phyloP scores from a whole-genome alignment of 768 basidiomycete genomes.

The Russula emetica region DNA sequence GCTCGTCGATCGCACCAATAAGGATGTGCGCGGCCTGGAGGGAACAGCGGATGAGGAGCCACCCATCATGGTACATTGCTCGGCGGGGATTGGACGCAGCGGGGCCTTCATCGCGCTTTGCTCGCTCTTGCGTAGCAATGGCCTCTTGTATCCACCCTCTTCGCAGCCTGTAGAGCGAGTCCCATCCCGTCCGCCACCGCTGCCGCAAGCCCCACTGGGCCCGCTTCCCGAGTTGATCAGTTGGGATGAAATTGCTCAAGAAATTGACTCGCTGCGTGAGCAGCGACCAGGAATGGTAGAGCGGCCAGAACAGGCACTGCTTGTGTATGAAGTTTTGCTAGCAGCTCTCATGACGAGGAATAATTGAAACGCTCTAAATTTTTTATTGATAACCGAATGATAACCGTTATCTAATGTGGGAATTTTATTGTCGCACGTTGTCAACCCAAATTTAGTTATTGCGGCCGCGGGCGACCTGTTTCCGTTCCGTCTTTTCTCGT shows the following conservation, averaged over 20 bases:
- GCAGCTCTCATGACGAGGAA: constrained; percentile 5
- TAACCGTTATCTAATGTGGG: not conserved
- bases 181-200: constrained; percentile 31
- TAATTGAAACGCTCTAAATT: not conserved
- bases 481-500: not conserved
- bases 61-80: constrained; percentile 80
- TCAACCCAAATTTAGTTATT: not conserved
- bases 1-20: constrained; percentile 62
- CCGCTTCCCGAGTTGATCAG: constrained; percentile 45
- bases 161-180: constrained; percentile 30
- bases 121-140: constrained; percentile 65
- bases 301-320: constrained; percentile 54
- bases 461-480: no score
- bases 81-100: constrained; percentile 83
- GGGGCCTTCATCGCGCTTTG: constrained; percentile 80
- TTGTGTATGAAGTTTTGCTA: constrained; percentile 60
- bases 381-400: not conserved
- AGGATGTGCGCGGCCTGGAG: constrained; percentile 37
- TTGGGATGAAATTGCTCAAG: constrained; percentile 59
- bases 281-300: constrained; percentile 83
- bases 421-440: not conserved
- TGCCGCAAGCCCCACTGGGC: constrained; percentile 54
- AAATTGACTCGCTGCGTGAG: constrained; percentile 75
- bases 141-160: constrained; percentile 34
- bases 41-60: constrained; percentile 50